phyloP scores from a whole-genome alignment of 192 early-diverging fungal genomes.

The Gonapodya prolifera region DNA sequence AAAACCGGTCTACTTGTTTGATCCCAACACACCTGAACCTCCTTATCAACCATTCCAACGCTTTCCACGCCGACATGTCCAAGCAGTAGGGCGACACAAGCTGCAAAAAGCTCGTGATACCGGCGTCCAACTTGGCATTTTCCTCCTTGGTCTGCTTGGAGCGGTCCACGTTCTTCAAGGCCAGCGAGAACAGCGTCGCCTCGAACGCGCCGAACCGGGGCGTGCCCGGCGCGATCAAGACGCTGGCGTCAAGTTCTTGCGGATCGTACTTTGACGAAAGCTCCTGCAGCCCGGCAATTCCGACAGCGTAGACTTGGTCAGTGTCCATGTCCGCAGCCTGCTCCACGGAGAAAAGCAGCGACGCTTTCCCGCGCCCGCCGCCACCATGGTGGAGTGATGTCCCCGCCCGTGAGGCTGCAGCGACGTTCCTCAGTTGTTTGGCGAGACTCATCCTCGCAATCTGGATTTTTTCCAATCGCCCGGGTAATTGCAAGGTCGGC shows the following conservation, averaged over 20 bases:
- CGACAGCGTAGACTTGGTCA: constrained; percentile 78
- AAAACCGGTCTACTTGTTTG: neutral
- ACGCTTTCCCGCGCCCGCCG: constrained; percentile 47
- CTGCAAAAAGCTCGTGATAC: constrained; percentile 59
- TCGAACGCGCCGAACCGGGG: constrained; percentile 50
- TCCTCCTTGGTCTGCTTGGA: constrained; percentile 55
- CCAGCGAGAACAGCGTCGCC: constrained; percentile 63
- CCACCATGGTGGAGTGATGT: neutral
- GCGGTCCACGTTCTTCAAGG: constrained; percentile 67
- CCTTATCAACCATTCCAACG: constrained; percentile 84
- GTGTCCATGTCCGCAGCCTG: constrained; percentile 80
- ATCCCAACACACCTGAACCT: constrained; percentile 34
- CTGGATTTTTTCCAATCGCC: too few species aligned
- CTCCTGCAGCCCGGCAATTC: constrained; percentile 62
- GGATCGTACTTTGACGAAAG: constrained; percentile 24
- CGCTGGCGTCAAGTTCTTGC: neutral
- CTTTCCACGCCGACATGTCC: constrained; percentile 72
- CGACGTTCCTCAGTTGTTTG: neutral
- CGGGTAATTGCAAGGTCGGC: too few species aligned
- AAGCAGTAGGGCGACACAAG: constrained; percentile 73
- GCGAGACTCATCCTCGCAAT: too few species aligned
- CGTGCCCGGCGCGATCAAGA: neutral
- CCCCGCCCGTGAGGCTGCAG: neutral
- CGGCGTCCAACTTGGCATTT: constrained; percentile 63
- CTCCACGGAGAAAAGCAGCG: constrained; percentile 67